Evolutionary conservation across 768 basidiomycete species (phyloP), one percentile per base, ranked within the genome.

Genomic region (Strobilomyces dryophilus): DNA sequence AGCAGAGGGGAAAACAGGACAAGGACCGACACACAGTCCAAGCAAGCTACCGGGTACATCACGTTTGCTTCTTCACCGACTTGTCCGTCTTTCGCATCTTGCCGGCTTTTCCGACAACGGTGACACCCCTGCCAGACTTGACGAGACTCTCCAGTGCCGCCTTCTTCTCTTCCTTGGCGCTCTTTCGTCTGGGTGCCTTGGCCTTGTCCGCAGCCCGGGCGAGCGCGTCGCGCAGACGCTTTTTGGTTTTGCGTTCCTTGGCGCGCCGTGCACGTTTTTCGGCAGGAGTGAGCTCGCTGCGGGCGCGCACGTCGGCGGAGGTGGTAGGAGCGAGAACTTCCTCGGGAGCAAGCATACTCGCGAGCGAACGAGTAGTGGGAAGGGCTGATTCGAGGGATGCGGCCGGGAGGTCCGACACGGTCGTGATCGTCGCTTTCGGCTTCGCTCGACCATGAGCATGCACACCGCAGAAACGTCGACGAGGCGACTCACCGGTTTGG

Each of bases 321-420:
- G 78, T 68, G 0, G 41, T 20, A 1, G 88, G 80, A 1, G 85
- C 75, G 61, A 88, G 87, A 14, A 98, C 74, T 71, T 99, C 97
- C 67, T 98, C 93, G 1, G 97, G 97, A 1, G 97, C 92, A 40
- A 99, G 79, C 77, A 93, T 87, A 0, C 83, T 85, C 2, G 86
- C 76, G 0, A 79, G 73, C 0, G 92, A 85, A 61, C 84, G 82
- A 9, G 84, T 79, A 0, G 91, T 89, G 0, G 95, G 97, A 6
- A 99, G 76, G 0, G 95, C 92, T 1, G 93, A 93, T 70, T 98
- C 97, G 59, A 98, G 70, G 4, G 84, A 79, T 24, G 92, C 80
- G 1, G 89, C 85, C 0, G 95, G 81, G 5, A 89, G 74, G 62
- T 98, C 93, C 12, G 87, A 76, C 32, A 98, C 70, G 0, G 92